Base-by-base conservation (phyloP, 139 green algal genomes). In the Asterochloris erici region DNA sequence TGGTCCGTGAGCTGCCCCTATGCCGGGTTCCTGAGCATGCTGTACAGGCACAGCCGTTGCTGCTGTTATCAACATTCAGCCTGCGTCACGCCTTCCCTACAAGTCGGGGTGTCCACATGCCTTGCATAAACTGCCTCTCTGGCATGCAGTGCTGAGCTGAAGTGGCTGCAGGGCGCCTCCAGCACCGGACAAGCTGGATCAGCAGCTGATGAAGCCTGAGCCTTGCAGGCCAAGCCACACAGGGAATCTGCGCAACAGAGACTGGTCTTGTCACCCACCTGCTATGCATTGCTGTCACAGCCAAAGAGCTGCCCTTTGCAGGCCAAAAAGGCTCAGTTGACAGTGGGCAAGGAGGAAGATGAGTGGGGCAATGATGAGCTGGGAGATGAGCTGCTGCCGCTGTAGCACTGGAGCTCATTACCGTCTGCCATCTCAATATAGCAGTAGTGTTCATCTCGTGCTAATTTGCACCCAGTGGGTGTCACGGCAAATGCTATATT, bases 281-380 rank as follows among this genome's bases (percentile, higher is more conserved):
- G 38, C 38, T 54, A 6, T 54, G 38, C 38, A 2, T 54, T 54
- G 38, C 38, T 54, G 38, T 54, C 38, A 54, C 38, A 54, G 38
- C 38, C 6, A 6, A 54, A 10, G 38, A 54, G 38, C 38, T n/a
- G 47, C 19, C 19, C n/a, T 81, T 23, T 79, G 83, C 68, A 85
- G 77, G 70, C 81, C 71, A 68, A 86, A 13, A 90, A 91, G 80
- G 81, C 87, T 68, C 29, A 87, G 47, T 76, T 84, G 54, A 73
- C 66, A 14, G 74, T 85, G 24, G 84, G 76, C 13, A 61, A 68
- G 21, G 86, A 86, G 10, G 73, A 89, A 23, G 91, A 94, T 83
- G 90, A 93, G 63, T 94, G 90, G 91, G 89, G 89, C 28, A 92
- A 90, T 54, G 91, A 93, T 73, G 75, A 90, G 81, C 86, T 95